Evolutionary conservation across 345 rosid genomes (phyloP).

Genomic region (Citrus trifoliata): DNA sequence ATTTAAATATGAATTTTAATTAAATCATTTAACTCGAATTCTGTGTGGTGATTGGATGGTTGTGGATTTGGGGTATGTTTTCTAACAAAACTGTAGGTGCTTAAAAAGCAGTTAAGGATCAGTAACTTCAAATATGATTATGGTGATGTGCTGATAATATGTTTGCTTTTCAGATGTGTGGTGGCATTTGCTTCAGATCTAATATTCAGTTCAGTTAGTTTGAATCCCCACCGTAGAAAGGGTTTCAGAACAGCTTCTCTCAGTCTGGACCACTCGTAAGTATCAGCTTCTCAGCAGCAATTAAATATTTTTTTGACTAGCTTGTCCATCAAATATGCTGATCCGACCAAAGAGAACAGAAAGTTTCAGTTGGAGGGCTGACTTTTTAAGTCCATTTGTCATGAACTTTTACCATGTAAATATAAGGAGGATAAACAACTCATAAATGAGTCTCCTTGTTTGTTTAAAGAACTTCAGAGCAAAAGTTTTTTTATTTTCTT

Average conservation of each 20-base stretch:
- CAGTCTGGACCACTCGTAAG: slow-evolving; percentile 96
- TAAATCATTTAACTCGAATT: neutral
- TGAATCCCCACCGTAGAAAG: slow-evolving; percentile 84
- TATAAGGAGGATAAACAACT: neutral
- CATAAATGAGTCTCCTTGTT: neutral
- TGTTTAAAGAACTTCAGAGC: neutral
- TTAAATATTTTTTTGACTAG: neutral
- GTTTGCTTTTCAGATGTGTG: slow-evolving; percentile 63
- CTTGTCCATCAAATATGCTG: neutral
- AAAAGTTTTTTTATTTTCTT: too few species aligned
- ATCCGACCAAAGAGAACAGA: neutral
- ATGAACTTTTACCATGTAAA: neutral
- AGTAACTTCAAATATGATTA: neutral
- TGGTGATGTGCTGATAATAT: slow-evolving; percentile 4
- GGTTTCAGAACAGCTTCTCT: slow-evolving; percentile 57
- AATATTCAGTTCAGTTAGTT: slow-evolving; percentile 62
- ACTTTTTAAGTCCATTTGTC: neutral
- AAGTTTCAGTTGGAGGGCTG: neutral
- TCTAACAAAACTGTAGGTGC: neutral
- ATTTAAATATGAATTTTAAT: neutral
- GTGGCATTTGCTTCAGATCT: slow-evolving; percentile 92
- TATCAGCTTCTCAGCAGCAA: neutral
- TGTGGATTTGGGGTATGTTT: neutral
- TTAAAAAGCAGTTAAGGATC: neutral
- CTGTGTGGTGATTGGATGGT: neutral